Evolutionary conservation across 352 stramenopile genomes (phyloP), one percentile per base, ranked within the genome.

Genomic region (Globisporangium spinosum): DNA sequence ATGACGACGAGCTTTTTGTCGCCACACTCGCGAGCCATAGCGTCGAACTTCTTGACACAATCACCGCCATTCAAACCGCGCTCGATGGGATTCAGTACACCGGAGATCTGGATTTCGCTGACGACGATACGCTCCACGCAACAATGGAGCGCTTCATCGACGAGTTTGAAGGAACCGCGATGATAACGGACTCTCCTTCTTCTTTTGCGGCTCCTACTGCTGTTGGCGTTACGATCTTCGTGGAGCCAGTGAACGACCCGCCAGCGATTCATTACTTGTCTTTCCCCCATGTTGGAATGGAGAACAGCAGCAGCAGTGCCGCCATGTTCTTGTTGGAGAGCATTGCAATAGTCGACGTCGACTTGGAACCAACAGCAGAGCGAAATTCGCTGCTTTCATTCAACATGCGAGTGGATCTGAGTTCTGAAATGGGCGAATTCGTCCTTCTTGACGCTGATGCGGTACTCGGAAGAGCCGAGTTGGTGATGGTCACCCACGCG

Each of bases 31-130:
- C 6, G 2, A 15, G 62, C 5, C 62, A 62, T 13, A 38, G 53
- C 7, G n/a, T 65, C 20, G n/a, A 23, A 32, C 55, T 72, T 25
- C 12, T 69, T 1, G 68, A 62, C 12, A 57, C 62, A 13, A 62
- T 53, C 12, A 6, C 32, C 22, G n/a, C 62, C 0, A 23, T 69
- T 53, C 55, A 62, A 4, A 51, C 56, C 29, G 62, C 68, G 10
- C 57, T 72, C 10, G 13, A 65, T 56, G 40, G 55, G 15, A n/a
- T 71, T 22, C 4, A 60, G 25, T 78, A 78, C 63, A 22, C n/a
- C 9, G 60, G 70, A 2, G 40, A 64, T n/a, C 12, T 34, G 3
- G 51, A 74, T 29, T 78, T 75, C 29, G 64, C 54, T 17, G 73
- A 70, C 0, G 20, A 34, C 13, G 73, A 77, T 27, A 32, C 35